Evolutionary conservation across 2,329 filamentous ascomycete genomes (phyloP).

Genomic region (Lecanicillium sp.): DNA sequence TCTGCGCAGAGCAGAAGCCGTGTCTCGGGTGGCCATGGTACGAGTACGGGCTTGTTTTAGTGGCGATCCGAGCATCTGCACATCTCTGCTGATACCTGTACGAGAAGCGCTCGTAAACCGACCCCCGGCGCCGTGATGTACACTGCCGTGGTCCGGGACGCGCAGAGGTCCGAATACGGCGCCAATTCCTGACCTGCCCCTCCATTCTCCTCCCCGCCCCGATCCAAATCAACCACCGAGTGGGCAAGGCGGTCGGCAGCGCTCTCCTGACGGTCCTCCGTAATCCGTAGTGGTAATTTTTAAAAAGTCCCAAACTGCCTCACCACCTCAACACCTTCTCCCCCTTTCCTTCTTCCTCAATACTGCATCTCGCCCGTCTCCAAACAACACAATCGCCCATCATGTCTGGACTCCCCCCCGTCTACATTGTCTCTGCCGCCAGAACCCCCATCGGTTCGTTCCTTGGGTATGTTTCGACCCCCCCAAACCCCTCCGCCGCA

Average conservation of each 20-base stretch:
- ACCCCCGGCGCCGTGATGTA: neutral
- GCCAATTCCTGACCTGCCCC: slow-evolving; percentile 5
- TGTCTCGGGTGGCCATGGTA: no score
- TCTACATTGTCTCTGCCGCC: slow-evolving; percentile 91
- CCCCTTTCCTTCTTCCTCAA: slow-evolving; percentile 7
- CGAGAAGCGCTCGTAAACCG: neutral
- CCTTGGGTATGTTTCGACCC: slow-evolving; percentile 58
- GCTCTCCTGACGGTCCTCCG: no score
- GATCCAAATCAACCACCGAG: slow-evolving; percentile 2
- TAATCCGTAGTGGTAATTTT: no score
- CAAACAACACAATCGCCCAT: slow-evolving; percentile 20
- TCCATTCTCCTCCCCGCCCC: slow-evolving; percentile 1
- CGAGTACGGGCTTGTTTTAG: no score
- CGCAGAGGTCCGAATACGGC: slow-evolving; percentile 10
- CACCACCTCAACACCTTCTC: slow-evolving; percentile 3
- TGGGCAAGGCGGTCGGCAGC: slow-evolving; percentile 7
- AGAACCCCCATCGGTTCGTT: slow-evolving; percentile 92
- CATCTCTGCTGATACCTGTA: no score
- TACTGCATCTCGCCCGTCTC: slow-evolving; percentile 5
- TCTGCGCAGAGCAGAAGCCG: no score
- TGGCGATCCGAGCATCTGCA: no score
- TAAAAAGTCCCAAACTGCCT: slow-evolving; percentile 1
- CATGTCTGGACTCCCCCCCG: slow-evolving; percentile 75
- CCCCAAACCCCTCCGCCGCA: slow-evolving; percentile 6
- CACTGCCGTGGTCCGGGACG: neutral